Conservation (phyloP, 495 filamentous ascomycete species). For the Umbilicaria muhlenbergii region DNA sequence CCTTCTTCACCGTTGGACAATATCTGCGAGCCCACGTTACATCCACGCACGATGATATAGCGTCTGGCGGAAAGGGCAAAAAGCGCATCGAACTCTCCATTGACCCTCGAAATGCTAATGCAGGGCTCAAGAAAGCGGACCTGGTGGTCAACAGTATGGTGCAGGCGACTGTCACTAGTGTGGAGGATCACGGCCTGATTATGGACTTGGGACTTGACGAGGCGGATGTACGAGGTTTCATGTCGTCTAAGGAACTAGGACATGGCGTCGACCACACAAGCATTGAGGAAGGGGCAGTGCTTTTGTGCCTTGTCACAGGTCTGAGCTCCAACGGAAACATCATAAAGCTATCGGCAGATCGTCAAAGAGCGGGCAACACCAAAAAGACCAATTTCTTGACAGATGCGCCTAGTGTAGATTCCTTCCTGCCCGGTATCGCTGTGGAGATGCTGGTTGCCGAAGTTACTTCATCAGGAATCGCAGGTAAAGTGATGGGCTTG, state of each 20-base stretch:
- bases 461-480: slow-evolving; percentile 38
- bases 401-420: slow-evolving; percentile 69
- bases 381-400: slow-evolving; percentile 54
- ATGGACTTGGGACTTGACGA: slow-evolving; percentile 78
- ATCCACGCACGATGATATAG: slow-evolving; percentile 40
- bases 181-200: slow-evolving; percentile 87
- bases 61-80: slow-evolving; percentile 44
- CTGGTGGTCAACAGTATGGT: slow-evolving; percentile 56
- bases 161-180: slow-evolving; percentile 76
- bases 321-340: slow-evolving; percentile 64
- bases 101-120: slow-evolving; percentile 59
- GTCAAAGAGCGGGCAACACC: slow-evolving; percentile 45
- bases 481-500: slow-evolving; percentile 84
- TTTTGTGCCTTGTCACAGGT: slow-evolving; percentile 68
- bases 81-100: slow-evolving; percentile 74
- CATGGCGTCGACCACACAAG: slow-evolving; percentile 37
- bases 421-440: slow-evolving; percentile 79
- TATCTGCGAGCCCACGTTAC: slow-evolving; percentile 76
- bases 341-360: slow-evolving; percentile 71
- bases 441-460: slow-evolving; percentile 77
- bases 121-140: slow-evolving; percentile 50
- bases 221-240: slow-evolving; percentile 57
- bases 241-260: slow-evolving; percentile 74
- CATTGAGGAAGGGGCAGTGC: slow-evolving; percentile 63
- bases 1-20: slow-evolving; percentile 69